These are phyloP conservation scores for Danielia oregonensis DNA, from an alignment of 805 yeast genomes.

Conservation along the genomic window DNA sequence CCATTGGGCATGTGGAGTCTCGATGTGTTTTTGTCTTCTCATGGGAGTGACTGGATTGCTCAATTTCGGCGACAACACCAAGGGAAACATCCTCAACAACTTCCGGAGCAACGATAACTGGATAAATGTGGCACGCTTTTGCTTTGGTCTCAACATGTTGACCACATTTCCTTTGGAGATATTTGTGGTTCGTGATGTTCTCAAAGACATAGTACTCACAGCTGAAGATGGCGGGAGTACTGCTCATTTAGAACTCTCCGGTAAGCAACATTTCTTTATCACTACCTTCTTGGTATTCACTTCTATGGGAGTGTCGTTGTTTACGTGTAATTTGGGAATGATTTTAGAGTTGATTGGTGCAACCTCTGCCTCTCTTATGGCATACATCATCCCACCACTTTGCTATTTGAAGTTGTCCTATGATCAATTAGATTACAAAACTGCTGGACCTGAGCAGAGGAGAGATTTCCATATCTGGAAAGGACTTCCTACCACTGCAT, in stretches of 20 bases:
- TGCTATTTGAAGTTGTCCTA: conserved; percentile 68
- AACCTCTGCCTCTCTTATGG: conserved; percentile 88
- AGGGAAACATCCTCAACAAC: conserved; percentile 86
- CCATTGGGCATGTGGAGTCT: conserved; percentile 77
- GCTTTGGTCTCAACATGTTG: conserved; percentile 89
- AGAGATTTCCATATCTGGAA: conserved; percentile 30
- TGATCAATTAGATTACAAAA: conserved; percentile 33
- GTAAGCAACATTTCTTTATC: conserved; percentile 52
- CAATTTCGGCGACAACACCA: conserved; percentile 71
- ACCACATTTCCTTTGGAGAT: conserved; percentile 90
- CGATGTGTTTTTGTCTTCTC: conserved; percentile 71
- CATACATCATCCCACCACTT: conserved; percentile 85
- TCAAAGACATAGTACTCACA: conserved; percentile 54
- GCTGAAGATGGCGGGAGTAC: conserved; percentile 21
- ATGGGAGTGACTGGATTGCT: conserved; percentile 80
- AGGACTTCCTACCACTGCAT: conserved; percentile 54
- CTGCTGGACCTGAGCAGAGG: conserved; percentile 18
- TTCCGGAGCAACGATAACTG: conserved; percentile 71
- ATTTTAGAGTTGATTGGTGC: conserved; percentile 89
- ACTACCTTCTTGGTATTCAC: conserved; percentile 63
- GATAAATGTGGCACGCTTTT: conserved; percentile 83
- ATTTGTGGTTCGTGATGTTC: conserved; percentile 84
- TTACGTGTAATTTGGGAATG: conserved; percentile 86
- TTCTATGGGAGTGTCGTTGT: conserved; percentile 72
- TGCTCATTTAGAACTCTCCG: conserved; percentile 39